These are phyloP conservation scores for Senecio squalidus DNA, from an alignment of 140 eudicot species.

Conservation along the genomic window DNA sequence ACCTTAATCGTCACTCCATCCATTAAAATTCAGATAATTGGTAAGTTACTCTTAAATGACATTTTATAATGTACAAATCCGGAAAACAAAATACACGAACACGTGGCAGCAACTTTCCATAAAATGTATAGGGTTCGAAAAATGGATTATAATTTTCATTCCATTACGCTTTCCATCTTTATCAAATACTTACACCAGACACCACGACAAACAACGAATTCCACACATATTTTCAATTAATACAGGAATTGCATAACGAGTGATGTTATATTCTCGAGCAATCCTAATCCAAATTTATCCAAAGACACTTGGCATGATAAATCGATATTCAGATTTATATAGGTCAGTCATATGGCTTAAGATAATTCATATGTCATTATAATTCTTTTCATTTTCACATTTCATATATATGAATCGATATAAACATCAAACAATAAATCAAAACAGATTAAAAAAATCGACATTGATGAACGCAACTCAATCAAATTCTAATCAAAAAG, in stretches of 20 bases:
- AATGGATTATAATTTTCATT: neutral
- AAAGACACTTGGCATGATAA: neutral
- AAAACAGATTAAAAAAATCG: too few relatives aligned
- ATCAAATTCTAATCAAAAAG: neutral
- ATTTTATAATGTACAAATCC: neutral
- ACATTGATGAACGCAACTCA: too few relatives aligned
- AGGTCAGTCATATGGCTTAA: too few relatives aligned
- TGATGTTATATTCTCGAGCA: conserved; percentile 2
- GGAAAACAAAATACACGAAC: neutral
- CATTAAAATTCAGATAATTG: conserved; percentile 1
- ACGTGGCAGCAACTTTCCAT: conserved; percentile 3
- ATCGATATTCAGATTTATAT: too few relatives aligned
- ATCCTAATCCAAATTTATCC: neutral
- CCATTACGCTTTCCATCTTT: conserved; percentile 9
- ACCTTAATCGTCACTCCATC: neutral
- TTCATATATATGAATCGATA: too few relatives aligned
- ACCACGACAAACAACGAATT: neutral
- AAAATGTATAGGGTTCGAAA: neutral
- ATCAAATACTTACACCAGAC: neutral
- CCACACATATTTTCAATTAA: neutral
- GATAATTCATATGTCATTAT: too few relatives aligned
- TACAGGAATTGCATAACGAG: neutral
- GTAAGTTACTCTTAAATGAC: neutral
- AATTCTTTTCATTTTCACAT: neutral
- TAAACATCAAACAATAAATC: too few relatives aligned